Conservation (phyloP, 495 filamentous ascomycete genomes). For the Penicillium pulvis region DNA sequence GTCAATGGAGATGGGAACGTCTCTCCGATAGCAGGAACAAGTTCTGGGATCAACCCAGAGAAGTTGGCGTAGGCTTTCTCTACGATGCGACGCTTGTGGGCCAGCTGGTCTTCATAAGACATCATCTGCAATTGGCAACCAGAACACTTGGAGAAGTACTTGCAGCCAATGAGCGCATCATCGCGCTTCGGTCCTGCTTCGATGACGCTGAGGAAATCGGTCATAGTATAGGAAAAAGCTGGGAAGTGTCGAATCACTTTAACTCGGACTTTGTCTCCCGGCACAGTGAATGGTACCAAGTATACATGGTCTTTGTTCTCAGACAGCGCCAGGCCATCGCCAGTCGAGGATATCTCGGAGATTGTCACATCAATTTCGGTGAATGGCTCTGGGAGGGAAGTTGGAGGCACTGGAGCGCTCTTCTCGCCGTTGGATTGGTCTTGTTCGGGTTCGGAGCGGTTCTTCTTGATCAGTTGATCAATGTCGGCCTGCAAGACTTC, state of each 20-base stretch:
- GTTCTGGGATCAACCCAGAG: constrained; percentile 72
- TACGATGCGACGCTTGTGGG: constrained; percentile 80
- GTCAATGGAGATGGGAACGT: constrained; percentile 88
- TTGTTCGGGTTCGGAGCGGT: constrained; percentile 38
- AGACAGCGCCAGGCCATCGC: constrained; percentile 76
- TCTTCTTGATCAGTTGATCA: constrained; percentile 59
- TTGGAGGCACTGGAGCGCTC: constrained; percentile 22
- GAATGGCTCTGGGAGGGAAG: constrained; percentile 63
- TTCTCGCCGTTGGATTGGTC: constrained; percentile 19
- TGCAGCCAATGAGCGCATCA: constrained; percentile 73
- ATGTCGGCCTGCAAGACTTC: constrained; percentile 77
- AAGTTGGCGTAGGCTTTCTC: constrained; percentile 93
- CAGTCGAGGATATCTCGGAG: constrained; percentile 79
- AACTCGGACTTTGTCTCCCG: constrained; percentile 77
- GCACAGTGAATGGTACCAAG: constrained; percentile 85
- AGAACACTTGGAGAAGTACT: constrained; percentile 84
- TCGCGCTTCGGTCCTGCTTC: constrained; percentile 74
- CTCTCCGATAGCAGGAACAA: constrained; percentile 74
- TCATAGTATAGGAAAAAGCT: constrained; percentile 63
- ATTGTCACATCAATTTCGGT: constrained; percentile 80
- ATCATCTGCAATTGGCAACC: constrained; percentile 99
- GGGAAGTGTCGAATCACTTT: constrained; percentile 73
- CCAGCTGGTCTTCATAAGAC: constrained; percentile 81
- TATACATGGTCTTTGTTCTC: constrained; percentile 72
- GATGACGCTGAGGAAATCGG: constrained; percentile 80